Conservation (phyloP, 2,329 filamentous ascomycete species). For the Cladosporium austrohemisphaericum region DNA sequence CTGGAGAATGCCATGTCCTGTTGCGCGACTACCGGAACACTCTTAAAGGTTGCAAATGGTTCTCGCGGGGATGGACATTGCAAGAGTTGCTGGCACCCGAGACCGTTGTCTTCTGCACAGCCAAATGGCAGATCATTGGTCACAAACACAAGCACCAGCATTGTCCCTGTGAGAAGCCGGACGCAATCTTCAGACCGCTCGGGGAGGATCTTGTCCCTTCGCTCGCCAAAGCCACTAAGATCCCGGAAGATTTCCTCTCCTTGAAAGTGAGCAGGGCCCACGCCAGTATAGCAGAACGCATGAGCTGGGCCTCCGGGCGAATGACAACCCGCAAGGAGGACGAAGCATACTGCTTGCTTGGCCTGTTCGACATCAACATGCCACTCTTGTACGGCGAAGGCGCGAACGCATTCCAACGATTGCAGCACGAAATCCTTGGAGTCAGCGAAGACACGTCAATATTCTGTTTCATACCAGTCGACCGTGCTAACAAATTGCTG, state of each 20-base stretch:
- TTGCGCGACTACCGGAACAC: not conserved
- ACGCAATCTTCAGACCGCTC: not conserved
- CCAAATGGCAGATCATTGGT: slow-evolving; percentile 23
- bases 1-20: not conserved
- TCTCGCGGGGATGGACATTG: slow-evolving; percentile 24
- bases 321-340: slow-evolving; percentile 34
- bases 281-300: slow-evolving; percentile 5
- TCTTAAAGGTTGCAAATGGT: slow-evolving; percentile 20
- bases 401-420: slow-evolving; percentile 7
- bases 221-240: not conserved
- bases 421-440: slow-evolving; percentile 15
- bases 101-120: slow-evolving; percentile 17
- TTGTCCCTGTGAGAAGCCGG: not conserved
- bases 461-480: not conserved
- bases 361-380: slow-evolving; percentile 44
- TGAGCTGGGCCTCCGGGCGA: slow-evolving; percentile 16
- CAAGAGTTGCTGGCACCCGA: slow-evolving; percentile 25
- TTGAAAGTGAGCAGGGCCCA: too few relatives aligned
- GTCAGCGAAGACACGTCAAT: slow-evolving; percentile 7
- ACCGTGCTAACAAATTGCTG: too few relatives aligned
- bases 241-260: not conserved
- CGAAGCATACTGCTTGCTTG: slow-evolving; percentile 43
- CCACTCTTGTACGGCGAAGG: slow-evolving; percentile 40
- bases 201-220: not conserved
- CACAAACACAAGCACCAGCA: slow-evolving; percentile 16